Evolutionary conservation across 768 basidiomycete species (phyloP).

Genomic region (Tricholoma furcatifolium): DNA sequence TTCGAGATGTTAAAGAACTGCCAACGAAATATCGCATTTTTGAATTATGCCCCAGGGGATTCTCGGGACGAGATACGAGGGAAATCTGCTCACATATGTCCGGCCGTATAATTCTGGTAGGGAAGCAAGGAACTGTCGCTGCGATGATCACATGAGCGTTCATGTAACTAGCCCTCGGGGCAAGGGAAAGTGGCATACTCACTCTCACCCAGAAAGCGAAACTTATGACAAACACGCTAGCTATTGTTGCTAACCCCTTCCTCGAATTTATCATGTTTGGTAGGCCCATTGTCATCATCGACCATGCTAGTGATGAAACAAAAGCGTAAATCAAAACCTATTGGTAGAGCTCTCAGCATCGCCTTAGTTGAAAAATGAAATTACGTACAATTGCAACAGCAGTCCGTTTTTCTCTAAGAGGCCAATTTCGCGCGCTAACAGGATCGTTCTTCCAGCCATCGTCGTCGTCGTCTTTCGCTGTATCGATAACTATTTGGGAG

Average conservation of each 20-base stretch:
- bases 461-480: constrained; percentile 43
- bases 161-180: not conserved
- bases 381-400: constrained; percentile 50
- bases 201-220: constrained; percentile 67
- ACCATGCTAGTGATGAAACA: constrained; percentile 38
- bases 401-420: constrained; percentile 55
- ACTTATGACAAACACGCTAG: constrained; percentile 65
- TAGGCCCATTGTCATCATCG: constrained; percentile 75
- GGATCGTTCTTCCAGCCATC: constrained; percentile 59
- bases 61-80: not conserved
- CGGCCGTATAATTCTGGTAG: constrained; percentile 73
- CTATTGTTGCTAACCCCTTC: constrained; percentile 53
- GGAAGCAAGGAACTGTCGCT: constrained; percentile 63
- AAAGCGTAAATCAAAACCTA: constrained; percentile 64
- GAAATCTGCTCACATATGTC: constrained; percentile 42
- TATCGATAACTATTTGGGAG: constrained; percentile 15
- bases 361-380: not conserved
- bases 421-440: constrained; percentile 69
- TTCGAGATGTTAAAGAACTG: constrained; percentile 60
- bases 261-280: constrained; percentile 52
- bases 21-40: not conserved
- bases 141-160: not conserved
- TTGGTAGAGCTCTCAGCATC: not conserved
- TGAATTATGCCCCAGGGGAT: not conserved
- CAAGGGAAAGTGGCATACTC: constrained; percentile 14